A percentile compares a stretch with the other conserved stretches of the same genome.
These are phyloP conservation scores for Trichoderma sp. DNA, from an alignment of 2,329 filamentous ascomycete species.

Conservation along the genomic window DNA sequence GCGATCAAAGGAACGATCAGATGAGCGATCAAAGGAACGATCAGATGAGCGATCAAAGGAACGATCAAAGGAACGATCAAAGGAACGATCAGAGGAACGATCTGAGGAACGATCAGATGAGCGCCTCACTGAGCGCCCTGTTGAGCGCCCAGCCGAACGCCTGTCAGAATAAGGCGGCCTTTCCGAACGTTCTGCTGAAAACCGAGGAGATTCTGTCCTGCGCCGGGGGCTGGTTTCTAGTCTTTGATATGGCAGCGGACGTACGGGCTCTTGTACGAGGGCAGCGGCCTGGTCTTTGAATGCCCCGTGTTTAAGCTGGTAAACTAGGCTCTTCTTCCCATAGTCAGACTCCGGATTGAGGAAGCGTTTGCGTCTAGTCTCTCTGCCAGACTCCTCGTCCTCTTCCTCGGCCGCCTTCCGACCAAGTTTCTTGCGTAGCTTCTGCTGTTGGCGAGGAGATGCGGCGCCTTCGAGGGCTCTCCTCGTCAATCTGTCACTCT, in stretches of 20 bases:
- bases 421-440: constrained; percentile 52
- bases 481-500: constrained; percentile 25
- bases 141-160: not conserved
- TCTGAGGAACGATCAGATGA: not conserved
- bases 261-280: constrained; percentile 29
- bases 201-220: not conserved
- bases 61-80: not conserved
- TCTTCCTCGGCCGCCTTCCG: constrained; percentile 37
- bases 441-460: constrained; percentile 36
- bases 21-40: too few species aligned
- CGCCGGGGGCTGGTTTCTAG: not conserved
- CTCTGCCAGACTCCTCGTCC: constrained; percentile 34
- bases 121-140: not conserved
- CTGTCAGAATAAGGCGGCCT: not conserved
- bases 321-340: constrained; percentile 56
- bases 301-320: constrained; percentile 48
- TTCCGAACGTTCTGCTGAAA: not conserved
- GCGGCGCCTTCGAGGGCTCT: constrained; percentile 32
- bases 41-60: not conserved
- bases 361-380: constrained; percentile 51
- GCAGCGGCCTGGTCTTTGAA: constrained; percentile 30
- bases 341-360: constrained; percentile 47
- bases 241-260: constrained; percentile 17
- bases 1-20: not conserved
- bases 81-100: not conserved